Evolutionary conservation across 2,329 filamentous ascomycete genomes (phyloP).

Genomic region (Ceratocystis cubensis): DNA sequence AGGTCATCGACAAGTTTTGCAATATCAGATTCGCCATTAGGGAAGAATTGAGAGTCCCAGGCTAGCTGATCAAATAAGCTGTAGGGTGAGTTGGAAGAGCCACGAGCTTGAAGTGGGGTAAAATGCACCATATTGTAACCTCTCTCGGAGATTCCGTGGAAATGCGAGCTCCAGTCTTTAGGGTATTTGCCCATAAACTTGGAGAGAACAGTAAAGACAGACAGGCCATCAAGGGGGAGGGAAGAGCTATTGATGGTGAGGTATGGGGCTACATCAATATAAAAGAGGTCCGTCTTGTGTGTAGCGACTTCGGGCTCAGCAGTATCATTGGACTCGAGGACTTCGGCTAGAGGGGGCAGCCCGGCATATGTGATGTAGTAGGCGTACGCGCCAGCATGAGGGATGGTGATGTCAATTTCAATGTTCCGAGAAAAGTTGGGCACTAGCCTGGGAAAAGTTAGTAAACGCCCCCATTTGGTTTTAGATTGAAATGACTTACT

Average conservation of each 20-base stretch:
- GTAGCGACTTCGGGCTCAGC: constrained; percentile 15
- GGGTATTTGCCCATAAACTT: constrained; percentile 97
- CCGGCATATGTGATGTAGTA: constrained; percentile 91
- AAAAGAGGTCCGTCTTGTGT: constrained; percentile 65
- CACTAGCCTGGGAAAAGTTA: constrained; percentile 46
- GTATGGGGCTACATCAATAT: constrained; percentile 83
- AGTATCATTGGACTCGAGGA: constrained; percentile 29
- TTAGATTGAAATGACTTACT: constrained; percentile 43
- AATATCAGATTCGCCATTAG: constrained; percentile 72
- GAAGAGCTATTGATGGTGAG: constrained; percentile 60
- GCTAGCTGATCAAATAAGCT: constrained; percentile 85
- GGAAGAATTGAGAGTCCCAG: constrained; percentile 75
- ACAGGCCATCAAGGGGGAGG: constrained; percentile 74
- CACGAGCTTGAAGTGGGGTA: constrained; percentile 80
- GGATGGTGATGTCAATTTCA: constrained; percentile 77
- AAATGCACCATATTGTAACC: constrained; percentile 99
- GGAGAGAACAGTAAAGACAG: constrained; percentile 85
- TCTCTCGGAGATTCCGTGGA: constrained; percentile 74
- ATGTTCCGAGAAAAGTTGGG: constrained; percentile 89
- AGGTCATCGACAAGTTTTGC: constrained; percentile 64
- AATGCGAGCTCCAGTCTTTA: constrained; percentile 75
- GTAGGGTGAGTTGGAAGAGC: constrained; percentile 89
- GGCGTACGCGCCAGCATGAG: constrained; percentile 73
- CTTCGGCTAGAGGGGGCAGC: constrained; percentile 60
- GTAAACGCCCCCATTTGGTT: neutral